A percentile compares a stretch with the other conserved stretches of the same genome.
Conservation (phyloP, 495 filamentous ascomycete genomes). For the Lasiosphaeriaceae sp. region DNA sequence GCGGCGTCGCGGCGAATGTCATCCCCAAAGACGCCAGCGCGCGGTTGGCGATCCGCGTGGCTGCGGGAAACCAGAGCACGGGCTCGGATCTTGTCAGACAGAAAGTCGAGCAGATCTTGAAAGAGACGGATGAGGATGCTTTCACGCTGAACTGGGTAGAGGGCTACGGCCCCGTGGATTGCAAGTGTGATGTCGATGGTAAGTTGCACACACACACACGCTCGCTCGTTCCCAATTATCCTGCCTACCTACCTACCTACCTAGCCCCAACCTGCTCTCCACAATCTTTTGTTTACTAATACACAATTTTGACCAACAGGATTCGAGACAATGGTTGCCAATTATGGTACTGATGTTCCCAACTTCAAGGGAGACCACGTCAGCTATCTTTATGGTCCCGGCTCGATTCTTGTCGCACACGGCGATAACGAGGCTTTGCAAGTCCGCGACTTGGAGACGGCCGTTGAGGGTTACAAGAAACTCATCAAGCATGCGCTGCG, state of each 20-base stretch:
- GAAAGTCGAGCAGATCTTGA: constrained; percentile 57
- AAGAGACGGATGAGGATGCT: constrained; percentile 49
- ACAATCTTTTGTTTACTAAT: too few relatives aligned
- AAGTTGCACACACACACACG: too few relatives aligned
- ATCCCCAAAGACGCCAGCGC: constrained; percentile 71
- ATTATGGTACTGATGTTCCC: constrained; percentile 91
- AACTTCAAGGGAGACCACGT: constrained; percentile 68
- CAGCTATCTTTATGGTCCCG: constrained; percentile 85
- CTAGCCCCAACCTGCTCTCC: too few relatives aligned
- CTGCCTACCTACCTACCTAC: too few relatives aligned
- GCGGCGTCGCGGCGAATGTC: constrained; percentile 86
- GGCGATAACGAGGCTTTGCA: constrained; percentile 76
- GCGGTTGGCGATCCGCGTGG: constrained; percentile 65
- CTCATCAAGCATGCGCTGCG: constrained; percentile 56
- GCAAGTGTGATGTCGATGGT: constrained; percentile 76
- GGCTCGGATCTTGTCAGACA: constrained; percentile 48
- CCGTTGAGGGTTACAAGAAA: constrained; percentile 68
- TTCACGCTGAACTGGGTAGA: constrained; percentile 56
- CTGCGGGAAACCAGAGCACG: constrained; percentile 59
- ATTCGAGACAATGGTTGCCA: constrained; percentile 74
- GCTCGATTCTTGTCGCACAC: constrained; percentile 85
- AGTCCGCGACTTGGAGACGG: constrained; percentile 61
- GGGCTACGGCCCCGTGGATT: constrained; percentile 71
- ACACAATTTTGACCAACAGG: constrained; percentile 40
- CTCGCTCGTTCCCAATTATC: too few relatives aligned